These are phyloP conservation scores for Fonsecaea erecta DNA, from an alignment of 2,329 filamentous ascomycete genomes.

Conservation along the genomic window DNA sequence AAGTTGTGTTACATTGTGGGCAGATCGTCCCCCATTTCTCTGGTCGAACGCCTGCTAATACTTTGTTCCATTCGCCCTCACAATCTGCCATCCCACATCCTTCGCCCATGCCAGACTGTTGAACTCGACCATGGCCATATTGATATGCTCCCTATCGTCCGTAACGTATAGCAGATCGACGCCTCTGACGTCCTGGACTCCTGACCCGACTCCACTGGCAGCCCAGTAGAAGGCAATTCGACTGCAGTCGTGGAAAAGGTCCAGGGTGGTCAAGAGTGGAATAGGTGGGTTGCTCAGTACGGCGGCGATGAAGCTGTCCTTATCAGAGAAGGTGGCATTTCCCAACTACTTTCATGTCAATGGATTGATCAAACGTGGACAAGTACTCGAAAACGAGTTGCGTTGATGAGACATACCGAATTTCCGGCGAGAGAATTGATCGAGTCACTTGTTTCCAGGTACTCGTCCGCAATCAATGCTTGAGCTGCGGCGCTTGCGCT, in stretches of 20 bases:
- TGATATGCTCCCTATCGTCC: slow-evolving; percentile 21
- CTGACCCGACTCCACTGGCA: slow-evolving; percentile 18
- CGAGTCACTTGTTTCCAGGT: slow-evolving; percentile 27
- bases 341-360: slow-evolving; percentile 14
- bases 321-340: slow-evolving; percentile 21
- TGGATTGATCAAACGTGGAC: not conserved
- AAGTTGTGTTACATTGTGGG: not conserved
- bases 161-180: slow-evolving; percentile 28
- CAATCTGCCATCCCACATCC: slow-evolving; percentile 18
- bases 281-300: slow-evolving; percentile 18
- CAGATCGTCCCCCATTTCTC: not conserved
- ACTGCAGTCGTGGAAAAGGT: slow-evolving; percentile 28
- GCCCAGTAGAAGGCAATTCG: slow-evolving; percentile 30
- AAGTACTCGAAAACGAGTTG: not conserved
- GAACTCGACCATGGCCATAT: slow-evolving; percentile 32
- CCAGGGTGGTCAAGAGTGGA: slow-evolving; percentile 26
- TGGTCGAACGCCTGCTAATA: slow-evolving; percentile 6
- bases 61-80: slow-evolving; percentile 13
- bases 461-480: slow-evolving; percentile 24
- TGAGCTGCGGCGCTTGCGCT: slow-evolving; percentile 17
- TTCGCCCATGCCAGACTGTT: slow-evolving; percentile 31
- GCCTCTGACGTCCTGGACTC: slow-evolving; percentile 16
- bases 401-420: slow-evolving; percentile 15
- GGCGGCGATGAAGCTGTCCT: slow-evolving; percentile 19
- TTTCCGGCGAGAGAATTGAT: slow-evolving; percentile 26